Base-by-base conservation (phyloP, 768 basidiomycete species). In the Dentipellis sp. region DNA sequence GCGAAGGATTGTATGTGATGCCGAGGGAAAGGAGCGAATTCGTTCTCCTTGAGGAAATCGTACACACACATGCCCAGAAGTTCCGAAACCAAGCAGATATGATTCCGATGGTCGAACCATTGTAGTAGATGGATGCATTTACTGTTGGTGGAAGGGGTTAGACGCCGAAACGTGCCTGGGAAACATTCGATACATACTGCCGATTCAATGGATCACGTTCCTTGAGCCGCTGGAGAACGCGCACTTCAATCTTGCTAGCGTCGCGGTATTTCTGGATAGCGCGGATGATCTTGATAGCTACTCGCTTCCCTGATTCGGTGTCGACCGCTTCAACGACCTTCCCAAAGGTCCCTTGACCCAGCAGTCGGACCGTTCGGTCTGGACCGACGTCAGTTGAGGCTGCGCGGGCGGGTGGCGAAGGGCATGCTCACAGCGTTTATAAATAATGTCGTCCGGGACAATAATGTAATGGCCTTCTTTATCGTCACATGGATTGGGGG, bases 381-480 rank as follows among this genome's bases (percentile, higher is more conserved):
- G 65, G 12, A 57, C n/a, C 59, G 45, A 39, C 55, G 36, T 36
- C 56, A 55, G 48, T 14, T 23, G 39, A 39, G 36, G 50, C 57
- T 12, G 59, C 55, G 12, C 14, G 19, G 17, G 34, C 35, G 19
- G 50, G 22, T n/a, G 19, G 21, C 17, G 9, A 52, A 48, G 54
- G 22, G 23, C 54, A 21, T 22, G 76, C 86, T 63, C 72, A 91
- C 94, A 95, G 64, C 90, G 86, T 63, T 79, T 78, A 67, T 84
- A 79, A 59, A 99, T 90, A 65, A 92, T 78, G 72, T 94, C 94
- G 71, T 92, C 91, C 52, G 88, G 83, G 58, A 86, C 83, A 68
- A 98, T 90, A 66, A 98, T 94, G 71, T 94, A 99, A 74, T 99
- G 97, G 12, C 97, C 97, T 68, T 99, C 97, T 72, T 95, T 90